phyloP scores from a whole-genome alignment of 208 protist species.

The Sergeia podlipaevii region DNA sequence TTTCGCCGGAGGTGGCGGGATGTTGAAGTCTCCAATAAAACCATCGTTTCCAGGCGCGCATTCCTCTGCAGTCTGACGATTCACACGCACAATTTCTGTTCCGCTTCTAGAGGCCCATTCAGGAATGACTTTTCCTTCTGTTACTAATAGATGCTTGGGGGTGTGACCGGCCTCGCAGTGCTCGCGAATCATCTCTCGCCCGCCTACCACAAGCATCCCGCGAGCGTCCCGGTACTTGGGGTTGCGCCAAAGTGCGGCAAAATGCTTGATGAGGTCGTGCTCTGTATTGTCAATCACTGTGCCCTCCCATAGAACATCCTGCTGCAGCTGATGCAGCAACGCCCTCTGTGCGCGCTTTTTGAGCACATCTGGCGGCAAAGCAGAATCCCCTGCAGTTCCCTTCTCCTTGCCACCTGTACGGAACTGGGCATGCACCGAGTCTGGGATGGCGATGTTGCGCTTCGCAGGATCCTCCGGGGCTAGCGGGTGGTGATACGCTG shows the following conservation, averaged over 20 bases:
- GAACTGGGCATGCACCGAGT: slow-evolving; percentile 37
- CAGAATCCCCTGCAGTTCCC: slow-evolving; percentile 4
- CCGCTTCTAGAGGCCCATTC: slow-evolving; percentile 25
- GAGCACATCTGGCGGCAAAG: slow-evolving; percentile 48
- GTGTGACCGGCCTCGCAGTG: slow-evolving; percentile 56
- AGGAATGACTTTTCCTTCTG: slow-evolving; percentile 49
- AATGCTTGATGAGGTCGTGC: slow-evolving; percentile 76
- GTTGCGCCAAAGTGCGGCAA: slow-evolving; percentile 64
- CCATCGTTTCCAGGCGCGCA: slow-evolving; percentile 77
- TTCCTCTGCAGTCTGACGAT: slow-evolving; percentile 33
- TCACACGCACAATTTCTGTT: slow-evolving; percentile 60
- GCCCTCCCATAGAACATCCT: slow-evolving; percentile 85
- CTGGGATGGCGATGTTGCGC: slow-evolving; percentile 70
- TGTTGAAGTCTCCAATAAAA: slow-evolving; percentile 85
- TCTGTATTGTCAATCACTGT: slow-evolving; percentile 70
- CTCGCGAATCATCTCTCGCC: slow-evolving; percentile 79
- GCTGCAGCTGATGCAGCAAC: slow-evolving; percentile 65
- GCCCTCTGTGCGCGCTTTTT: slow-evolving; percentile 69
- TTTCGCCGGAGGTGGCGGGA: slow-evolving; percentile 73
- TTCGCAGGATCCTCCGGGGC: slow-evolving; percentile 64
- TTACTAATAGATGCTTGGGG: slow-evolving; percentile 69
- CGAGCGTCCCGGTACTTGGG: slow-evolving; percentile 75
- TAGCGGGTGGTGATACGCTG: slow-evolving; percentile 60
- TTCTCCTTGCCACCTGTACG: too few relatives aligned
- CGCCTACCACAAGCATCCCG: slow-evolving; percentile 69